Conservation (phyloP, 345 rosid species). For the Carallia pectinifolia region DNA sequence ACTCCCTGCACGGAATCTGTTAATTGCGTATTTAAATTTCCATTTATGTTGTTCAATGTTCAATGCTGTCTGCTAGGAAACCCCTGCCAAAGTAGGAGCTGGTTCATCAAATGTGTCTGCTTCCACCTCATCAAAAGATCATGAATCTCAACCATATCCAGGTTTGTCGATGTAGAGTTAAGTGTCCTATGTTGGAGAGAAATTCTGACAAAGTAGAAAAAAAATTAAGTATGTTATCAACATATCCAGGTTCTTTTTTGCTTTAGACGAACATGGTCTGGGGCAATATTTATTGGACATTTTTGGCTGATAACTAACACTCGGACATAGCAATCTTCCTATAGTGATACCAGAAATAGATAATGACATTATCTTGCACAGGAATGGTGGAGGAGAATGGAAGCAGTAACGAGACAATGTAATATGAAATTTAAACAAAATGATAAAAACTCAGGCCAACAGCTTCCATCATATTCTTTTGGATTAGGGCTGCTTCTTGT, state of each 20-base stretch:
- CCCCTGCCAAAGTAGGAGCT: constrained; percentile 26
- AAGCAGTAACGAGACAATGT: not conserved
- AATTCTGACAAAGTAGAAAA: not conserved
- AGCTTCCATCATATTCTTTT: not conserved
- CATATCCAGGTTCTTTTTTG: no score
- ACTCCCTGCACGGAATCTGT: not conserved
- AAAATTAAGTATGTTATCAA: not conserved
- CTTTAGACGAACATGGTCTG: no score
- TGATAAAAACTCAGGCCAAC: not conserved
- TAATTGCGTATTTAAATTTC: not conserved
- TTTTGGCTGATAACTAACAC: no score
- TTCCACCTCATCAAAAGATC: constrained; percentile 47
- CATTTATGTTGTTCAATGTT: not conserved
- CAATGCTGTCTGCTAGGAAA: constrained; percentile 33
- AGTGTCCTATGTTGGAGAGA: not conserved
- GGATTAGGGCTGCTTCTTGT: not conserved
- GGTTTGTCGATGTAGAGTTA: constrained; percentile 41
- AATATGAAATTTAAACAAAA: not conserved
- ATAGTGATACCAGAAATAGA: not conserved
- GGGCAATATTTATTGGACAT: no score
- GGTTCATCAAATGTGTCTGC: constrained; percentile 43
- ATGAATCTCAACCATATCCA: constrained; percentile 39
- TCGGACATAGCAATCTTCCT: no score
- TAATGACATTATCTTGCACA: not conserved
- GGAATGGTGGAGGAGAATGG: not conserved